Percentiles rank a stretch among this genome's conserved stretches.
These are phyloP conservation scores for Dactylorhiza incarnata DNA, from an alignment of 106 monocot species.

Conservation along the genomic window DNA sequence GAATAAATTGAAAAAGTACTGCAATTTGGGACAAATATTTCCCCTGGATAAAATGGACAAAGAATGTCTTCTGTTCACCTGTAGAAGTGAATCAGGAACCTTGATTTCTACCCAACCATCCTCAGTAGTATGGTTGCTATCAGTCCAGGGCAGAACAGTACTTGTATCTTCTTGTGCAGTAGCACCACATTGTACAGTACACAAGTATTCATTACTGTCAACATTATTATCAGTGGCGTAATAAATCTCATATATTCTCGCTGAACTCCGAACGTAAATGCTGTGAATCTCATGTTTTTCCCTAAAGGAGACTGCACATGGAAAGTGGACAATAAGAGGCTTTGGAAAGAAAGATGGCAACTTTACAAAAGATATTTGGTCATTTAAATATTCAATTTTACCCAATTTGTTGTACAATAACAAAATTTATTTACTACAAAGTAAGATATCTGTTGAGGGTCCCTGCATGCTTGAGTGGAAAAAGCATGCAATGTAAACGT, in stretches of 20 bases:
- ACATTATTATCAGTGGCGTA: slow-evolving; percentile 29
- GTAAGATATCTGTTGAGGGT: too few species aligned
- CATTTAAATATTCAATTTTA: too few species aligned
- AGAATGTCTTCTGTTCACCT: slow-evolving; percentile 8
- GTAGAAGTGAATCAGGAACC: slow-evolving; percentile 28
- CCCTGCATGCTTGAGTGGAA: too few species aligned
- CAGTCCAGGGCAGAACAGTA: slow-evolving; percentile 13
- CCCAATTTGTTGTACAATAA: too few species aligned
- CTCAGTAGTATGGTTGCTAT: slow-evolving; percentile 38
- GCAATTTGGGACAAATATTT: slow-evolving; percentile 13
- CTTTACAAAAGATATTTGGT: too few species aligned
- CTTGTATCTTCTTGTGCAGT: slow-evolving; percentile 20
- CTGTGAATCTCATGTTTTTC: slow-evolving; percentile 60
- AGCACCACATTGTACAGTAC: slow-evolving; percentile 75
- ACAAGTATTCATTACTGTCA: slow-evolving; percentile 58
- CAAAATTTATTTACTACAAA: too few species aligned
- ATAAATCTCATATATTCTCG: slow-evolving; percentile 75
- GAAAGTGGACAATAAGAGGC: slow-evolving; percentile 4
- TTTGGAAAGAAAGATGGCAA: neutral
- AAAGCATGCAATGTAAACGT: too few species aligned
- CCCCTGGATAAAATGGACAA: slow-evolving; percentile 7
- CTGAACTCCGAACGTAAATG: slow-evolving; percentile 73
- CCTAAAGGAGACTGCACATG: slow-evolving; percentile 55
- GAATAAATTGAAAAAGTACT: slow-evolving; percentile 2
- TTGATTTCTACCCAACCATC: slow-evolving; percentile 85